phyloP scores from a whole-genome alignment of 2,329 filamentous ascomycete genomes.

The Claviceps digitariae region DNA sequence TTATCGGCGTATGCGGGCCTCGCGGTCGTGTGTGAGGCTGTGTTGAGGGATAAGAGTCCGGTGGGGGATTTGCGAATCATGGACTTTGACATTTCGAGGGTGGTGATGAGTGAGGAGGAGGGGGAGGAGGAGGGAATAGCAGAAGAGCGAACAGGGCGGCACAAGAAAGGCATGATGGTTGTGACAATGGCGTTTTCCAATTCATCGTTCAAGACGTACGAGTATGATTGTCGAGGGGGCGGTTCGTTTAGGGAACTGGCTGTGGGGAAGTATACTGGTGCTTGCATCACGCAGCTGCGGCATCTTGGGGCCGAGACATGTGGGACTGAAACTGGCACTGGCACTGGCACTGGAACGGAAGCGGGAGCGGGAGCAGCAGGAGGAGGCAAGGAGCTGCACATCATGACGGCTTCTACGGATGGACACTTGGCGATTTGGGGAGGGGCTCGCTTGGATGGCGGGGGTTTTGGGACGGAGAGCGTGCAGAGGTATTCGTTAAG shows the following conservation, averaged over 20 bases:
- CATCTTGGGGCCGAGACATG: constrained; percentile 22
- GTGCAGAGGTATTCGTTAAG: constrained; percentile 14
- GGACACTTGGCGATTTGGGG: constrained; percentile 44
- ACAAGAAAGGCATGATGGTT: constrained; percentile 5
- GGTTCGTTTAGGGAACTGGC: constrained; percentile 36
- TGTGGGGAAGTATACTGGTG: constrained; percentile 49
- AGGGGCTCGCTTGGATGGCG: constrained; percentile 9
- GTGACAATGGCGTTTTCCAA: constrained; percentile 67
- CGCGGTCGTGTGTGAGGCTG: constrained; percentile 43
- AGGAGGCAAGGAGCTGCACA: constrained; percentile 14
- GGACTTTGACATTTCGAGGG: constrained; percentile 50
- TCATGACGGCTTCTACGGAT: constrained; percentile 69
- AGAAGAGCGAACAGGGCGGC: background rate
- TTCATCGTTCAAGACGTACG: constrained; percentile 55
- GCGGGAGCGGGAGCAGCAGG: no score
- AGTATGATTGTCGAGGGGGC: constrained; percentile 23
- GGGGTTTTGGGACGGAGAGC: background rate
- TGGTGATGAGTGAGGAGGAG: background rate
- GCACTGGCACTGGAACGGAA: no score
- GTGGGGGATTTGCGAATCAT: constrained; percentile 64
- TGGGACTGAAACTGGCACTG: background rate
- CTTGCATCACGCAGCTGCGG: constrained; percentile 58
- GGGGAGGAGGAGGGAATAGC: background rate
- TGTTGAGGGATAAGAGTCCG: constrained; percentile 34
- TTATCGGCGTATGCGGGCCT: constrained; percentile 31